Percentiles rank a stretch among this genome's conserved stretches.
Evolutionary conservation across 352 stramenopile species (phyloP).

Genomic region (Globisporangium viniferum): DNA sequence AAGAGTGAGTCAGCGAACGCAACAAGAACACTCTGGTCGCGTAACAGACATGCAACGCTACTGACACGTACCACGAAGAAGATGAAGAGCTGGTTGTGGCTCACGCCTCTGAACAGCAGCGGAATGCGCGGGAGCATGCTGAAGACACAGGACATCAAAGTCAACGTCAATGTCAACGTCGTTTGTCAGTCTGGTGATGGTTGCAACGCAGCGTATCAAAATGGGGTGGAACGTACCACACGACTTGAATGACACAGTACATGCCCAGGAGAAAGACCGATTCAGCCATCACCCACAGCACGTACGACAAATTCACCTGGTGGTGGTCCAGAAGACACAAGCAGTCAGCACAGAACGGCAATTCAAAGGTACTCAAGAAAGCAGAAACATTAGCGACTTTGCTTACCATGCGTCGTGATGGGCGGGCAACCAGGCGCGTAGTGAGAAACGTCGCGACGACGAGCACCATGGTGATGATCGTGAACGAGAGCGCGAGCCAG

Average conservation of each 20-base stretch:
- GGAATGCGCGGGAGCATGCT: slow-evolving; percentile 67
- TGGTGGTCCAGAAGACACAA: slow-evolving; percentile 9
- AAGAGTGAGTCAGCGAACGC: neutral
- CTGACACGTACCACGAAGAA: slow-evolving; percentile 61
- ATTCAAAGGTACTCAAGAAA: neutral
- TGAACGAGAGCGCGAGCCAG: slow-evolving; percentile 47
- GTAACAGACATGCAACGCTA: neutral
- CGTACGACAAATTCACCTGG: slow-evolving; percentile 78
- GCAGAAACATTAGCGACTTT: neutral
- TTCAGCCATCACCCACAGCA: slow-evolving; percentile 75
- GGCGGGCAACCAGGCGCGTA: slow-evolving; percentile 45
- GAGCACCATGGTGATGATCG: slow-evolving; percentile 38
- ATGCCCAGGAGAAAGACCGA: slow-evolving; percentile 50
- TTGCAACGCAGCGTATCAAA: neutral
- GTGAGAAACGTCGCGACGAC: slow-evolving; percentile 60
- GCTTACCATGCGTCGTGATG: slow-evolving; percentile 72
- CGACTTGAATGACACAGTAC: slow-evolving; percentile 56
- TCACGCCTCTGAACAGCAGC: slow-evolving; percentile 68
- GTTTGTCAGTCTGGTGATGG: neutral
- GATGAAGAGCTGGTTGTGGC: slow-evolving; percentile 82
- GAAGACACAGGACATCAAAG: neutral
- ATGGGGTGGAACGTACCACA: slow-evolving; percentile 38
- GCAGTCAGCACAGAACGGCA: neutral
- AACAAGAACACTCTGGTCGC: neutral
- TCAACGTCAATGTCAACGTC: neutral